Base-by-base conservation (phyloP, 441 rosid species). In the Erysimum cheiri region DNA sequence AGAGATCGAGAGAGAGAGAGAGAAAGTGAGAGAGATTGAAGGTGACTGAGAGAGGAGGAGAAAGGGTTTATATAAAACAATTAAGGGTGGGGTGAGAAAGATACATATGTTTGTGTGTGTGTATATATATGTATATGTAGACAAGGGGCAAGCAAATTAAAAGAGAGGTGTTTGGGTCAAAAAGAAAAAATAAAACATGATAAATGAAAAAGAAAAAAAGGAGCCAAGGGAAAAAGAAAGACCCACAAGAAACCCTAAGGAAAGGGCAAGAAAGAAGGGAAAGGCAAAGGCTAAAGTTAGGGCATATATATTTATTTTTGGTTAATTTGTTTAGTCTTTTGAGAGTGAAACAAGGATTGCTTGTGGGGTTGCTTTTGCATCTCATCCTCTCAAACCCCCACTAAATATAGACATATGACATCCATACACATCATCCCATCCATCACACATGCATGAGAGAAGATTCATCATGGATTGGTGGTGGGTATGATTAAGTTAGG, bases 341-440 rank as follows among this genome's bases (percentile, higher is more conserved):
- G 78, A 70, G 85, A 79, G 84, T 74, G 75, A 81, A 82, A 83
- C 73, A 71, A 80, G 84, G 80, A 72, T 72, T 63, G 64, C 78
- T 59, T 74, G 86, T 81, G 84, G 80, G 85, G 85, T 80, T 80
- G 82, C 57, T 68, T 74, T 57, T 76, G 77, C 66, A 70, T 77
- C 78, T 73, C 72, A 59, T 73, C 80, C 48, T 62, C 77, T 50
- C 67, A 52, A 40, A 48, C 39, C 52, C 76, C 82, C 74, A 67
- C 91, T 85, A 88, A 82, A 86, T 88, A 83, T 88, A 85, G 91
- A 82, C 82, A 80, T 44, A n/a, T n/a, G n/a, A n/a, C n/a, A n/a
- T n/a, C n/a, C n/a, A n/a, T n/a, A n/a, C n/a, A n/a, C n/a, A n/a
- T 60, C 63, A 48, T 49, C 29, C 26, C 37, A 26, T 35, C 58